Conservation (phyloP, 2,329 filamentous ascomycete genomes). For the Fragosphaeria purpurea region DNA sequence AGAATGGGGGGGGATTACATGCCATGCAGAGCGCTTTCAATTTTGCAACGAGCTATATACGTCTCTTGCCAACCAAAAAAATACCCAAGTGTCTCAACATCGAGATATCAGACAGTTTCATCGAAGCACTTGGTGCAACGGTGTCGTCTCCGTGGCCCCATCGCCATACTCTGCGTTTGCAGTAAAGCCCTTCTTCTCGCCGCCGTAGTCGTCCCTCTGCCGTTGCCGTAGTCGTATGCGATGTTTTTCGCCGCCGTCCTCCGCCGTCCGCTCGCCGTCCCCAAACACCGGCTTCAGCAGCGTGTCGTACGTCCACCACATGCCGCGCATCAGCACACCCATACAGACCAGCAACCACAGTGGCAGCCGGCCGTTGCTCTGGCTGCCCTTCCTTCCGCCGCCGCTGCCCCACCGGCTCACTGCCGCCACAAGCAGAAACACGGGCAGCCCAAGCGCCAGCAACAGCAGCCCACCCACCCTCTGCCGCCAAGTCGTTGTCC, state of each 20-base stretch:
- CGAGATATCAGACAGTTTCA: no score
- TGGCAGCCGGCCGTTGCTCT: slow-evolving; percentile 37
- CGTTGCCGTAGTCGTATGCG: neutral
- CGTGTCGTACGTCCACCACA: slow-evolving; percentile 37
- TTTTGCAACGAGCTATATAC: no score
- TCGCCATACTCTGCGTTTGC: neutral
- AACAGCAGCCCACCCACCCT: slow-evolving; percentile 55
- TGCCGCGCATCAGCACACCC: slow-evolving; percentile 39
- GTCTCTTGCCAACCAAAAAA: no score
- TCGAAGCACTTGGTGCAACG: neutral
- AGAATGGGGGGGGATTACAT: no score
- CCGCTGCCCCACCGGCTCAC: slow-evolving; percentile 20
- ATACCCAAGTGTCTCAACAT: no score
- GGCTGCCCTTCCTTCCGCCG: slow-evolving; percentile 51
- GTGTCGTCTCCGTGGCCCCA: neutral
- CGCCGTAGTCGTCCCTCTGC: neutral
- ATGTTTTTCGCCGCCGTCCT: slow-evolving; percentile 14
- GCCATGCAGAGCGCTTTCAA: no score
- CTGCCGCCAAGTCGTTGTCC: slow-evolving; percentile 57
- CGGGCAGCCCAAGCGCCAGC: slow-evolving; percentile 45
- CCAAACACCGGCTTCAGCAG: slow-evolving; percentile 58
- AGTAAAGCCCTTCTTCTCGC: neutral
- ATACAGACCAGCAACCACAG: slow-evolving; percentile 50
- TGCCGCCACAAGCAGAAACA: slow-evolving; percentile 33
- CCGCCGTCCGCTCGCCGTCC: slow-evolving; percentile 64